Evolutionary conservation across 2,329 filamentous ascomycete genomes (phyloP), one percentile per base, ranked within the genome.

Genomic region (Colletotrichum sp.): DNA sequence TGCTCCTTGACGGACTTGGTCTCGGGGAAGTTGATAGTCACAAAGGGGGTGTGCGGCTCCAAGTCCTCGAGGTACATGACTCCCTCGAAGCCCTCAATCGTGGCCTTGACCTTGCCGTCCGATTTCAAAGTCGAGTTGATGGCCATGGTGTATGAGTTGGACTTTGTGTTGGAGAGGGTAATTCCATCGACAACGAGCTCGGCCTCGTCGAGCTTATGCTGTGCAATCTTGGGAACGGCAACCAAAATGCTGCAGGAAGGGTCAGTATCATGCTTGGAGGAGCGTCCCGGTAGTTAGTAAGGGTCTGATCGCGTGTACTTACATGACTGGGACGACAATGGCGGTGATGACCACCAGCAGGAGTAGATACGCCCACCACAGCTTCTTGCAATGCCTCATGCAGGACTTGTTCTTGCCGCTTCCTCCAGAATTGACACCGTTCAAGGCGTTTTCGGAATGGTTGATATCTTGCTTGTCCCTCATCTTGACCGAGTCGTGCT

Each of bases 311-410:
- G 18, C 26, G 32, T 32, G 59, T 32, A 89, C 91, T 89, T 86
- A 93, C 92, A 93, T 83, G 52, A 92, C 84, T 52, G 90, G 86
- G 21, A 94, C 88, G 48, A 92, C 85, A 16, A 94, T 83, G 39
- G 92, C 86, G 59, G 89, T 82, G 60, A 92, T 83, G 76, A 87
- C 78, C 72, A 89, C 80, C 68, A 91, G 81, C 18, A 86, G 81
- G 74, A 93, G 84, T 74, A 93, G 81, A 79, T 92, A 87, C 77
- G 87, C 79, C 92, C 92, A 93, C 92, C 92, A 93, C 79, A 89
- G 92, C 78, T 85, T 87, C 80, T 83, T 87, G 81, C 88, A 89
- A 81, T 92, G 90, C 63, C 86, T 84, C 71, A 84, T 83, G 78
- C 85, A 84, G 34, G 82, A 82, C 75, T 85, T 83, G 77, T 83